phyloP scores from a whole-genome alignment of 2,329 filamentous ascomycete genomes.

The Helicocarpus griseus region DNA sequence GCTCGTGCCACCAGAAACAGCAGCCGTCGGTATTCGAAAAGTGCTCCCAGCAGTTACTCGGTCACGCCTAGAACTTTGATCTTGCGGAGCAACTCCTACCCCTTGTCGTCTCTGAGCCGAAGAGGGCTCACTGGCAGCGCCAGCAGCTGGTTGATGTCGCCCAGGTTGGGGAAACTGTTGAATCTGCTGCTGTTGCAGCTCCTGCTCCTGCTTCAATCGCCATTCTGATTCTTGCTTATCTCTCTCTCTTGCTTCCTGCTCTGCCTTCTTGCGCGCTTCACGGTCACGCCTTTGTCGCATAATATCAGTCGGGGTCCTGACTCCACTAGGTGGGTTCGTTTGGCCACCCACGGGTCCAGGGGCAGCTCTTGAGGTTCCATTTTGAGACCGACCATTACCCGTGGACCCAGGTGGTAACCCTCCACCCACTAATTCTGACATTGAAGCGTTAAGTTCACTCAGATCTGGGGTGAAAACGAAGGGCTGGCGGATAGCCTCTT shows the following conservation, averaged over 20 bases:
- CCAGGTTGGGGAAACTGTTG: constrained; percentile 20
- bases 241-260: constrained; percentile 52
- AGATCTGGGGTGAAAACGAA: constrained; percentile 74
- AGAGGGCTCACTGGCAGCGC: constrained; percentile 25
- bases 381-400: constrained; percentile 47
- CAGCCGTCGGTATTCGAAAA: constrained; percentile 2
- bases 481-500: constrained; percentile 78
- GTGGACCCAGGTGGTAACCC: constrained; percentile 33
- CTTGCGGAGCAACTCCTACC: constrained; percentile 5
- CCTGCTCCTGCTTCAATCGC: constrained; percentile 31
- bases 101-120: constrained; percentile 19
- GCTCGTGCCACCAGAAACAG: constrained; percentile 2
- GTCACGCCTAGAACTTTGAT: constrained; percentile 5
- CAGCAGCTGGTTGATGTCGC: constrained; percentile 36
- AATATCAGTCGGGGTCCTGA: constrained; percentile 79
- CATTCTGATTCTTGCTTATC: constrained; percentile 45
- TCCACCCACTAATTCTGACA: constrained; percentile 71
- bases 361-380: constrained; percentile 46
- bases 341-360: constrained; percentile 42
- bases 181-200: constrained; percentile 50
- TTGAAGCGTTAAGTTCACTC: constrained; percentile 79
- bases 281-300: constrained; percentile 78
- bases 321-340: constrained; percentile 45
- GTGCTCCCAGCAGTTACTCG: neutral
- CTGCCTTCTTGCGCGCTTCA: constrained; percentile 60